Conservation (phyloP, 257 asterid genomes). For the Echium plantagineum region DNA sequence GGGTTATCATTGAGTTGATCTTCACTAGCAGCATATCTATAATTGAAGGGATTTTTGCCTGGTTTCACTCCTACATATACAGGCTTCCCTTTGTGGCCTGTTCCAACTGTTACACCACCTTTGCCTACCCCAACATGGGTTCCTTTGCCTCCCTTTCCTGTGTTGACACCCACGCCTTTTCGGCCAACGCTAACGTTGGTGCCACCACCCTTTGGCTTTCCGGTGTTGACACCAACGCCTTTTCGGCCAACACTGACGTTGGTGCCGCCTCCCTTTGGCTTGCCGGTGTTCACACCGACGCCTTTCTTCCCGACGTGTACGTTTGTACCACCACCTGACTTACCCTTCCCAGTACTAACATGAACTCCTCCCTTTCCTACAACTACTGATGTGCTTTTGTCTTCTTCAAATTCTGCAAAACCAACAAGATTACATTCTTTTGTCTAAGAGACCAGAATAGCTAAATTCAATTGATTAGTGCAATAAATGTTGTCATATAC, state of each 20-base stretch:
- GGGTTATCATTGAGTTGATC: conserved; percentile 53
- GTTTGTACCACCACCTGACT: conserved; percentile 7
- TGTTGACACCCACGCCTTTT: conserved; percentile 18
- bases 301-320: conserved; percentile 23
- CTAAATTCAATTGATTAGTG: background rate
- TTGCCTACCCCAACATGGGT: conserved; percentile 21
- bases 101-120: conserved; percentile 18
- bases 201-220: conserved; percentile 17
- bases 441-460: background rate
- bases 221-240: conserved; percentile 33
- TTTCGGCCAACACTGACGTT: conserved; percentile 42
- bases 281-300: conserved; percentile 20
- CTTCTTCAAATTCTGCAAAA: conserved; percentile 39
- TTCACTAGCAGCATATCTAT: conserved; percentile 50
- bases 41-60: conserved; percentile 20
- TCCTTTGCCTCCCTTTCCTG: conserved; percentile 25
- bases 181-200: conserved; percentile 17
- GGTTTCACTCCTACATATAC: conserved; percentile 26
- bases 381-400: conserved; percentile 23
- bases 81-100: background rate
- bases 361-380: conserved; percentile 20
- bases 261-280: conserved; percentile 25
- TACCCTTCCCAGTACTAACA: conserved; percentile 14
- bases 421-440: background rate
- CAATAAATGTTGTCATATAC: no score